Conservation (phyloP, 306 rosid species). For the Cercis canadensis region DNA sequence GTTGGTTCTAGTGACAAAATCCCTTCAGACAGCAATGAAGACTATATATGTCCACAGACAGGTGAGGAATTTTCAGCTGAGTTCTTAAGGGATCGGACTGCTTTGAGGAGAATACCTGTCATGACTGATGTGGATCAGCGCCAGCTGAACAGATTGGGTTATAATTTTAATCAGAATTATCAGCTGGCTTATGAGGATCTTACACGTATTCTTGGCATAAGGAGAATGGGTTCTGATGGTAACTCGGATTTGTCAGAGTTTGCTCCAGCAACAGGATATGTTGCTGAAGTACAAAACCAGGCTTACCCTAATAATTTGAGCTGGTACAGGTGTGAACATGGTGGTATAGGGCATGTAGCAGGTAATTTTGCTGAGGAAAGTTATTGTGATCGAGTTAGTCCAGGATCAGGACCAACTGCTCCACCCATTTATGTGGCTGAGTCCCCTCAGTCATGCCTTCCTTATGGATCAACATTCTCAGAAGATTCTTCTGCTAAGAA, state of each 20-base stretch:
- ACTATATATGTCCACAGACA: conserved; percentile 68
- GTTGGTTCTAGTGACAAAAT: conserved; percentile 39
- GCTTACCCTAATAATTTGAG: conserved; percentile 48
- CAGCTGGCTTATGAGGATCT: conserved; percentile 56
- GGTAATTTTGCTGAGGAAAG: conserved; percentile 46
- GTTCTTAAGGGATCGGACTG: conserved; percentile 73
- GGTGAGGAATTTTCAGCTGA: conserved; percentile 92
- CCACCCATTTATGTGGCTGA: conserved; percentile 46
- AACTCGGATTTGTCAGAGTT: conserved; percentile 56
- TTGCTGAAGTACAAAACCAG: conserved; percentile 57
- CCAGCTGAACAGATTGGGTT: conserved; percentile 49
- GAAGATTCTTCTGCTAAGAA: conserved; percentile 59
- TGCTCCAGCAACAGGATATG: conserved; percentile 45
- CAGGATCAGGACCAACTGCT: conserved; percentile 49
- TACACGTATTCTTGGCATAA: conserved; percentile 46
- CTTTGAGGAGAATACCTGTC: conserved; percentile 57
- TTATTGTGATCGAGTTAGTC: conserved; percentile 38
- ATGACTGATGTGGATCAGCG: conserved; percentile 49
- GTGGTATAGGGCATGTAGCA: conserved; percentile 51
- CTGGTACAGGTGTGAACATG: conserved; percentile 55
- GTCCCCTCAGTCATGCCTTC: conserved; percentile 59
- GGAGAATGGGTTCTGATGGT: conserved; percentile 53
- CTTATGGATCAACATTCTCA: conserved; percentile 49
- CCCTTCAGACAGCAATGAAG: conserved; percentile 39
- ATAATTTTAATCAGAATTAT: conserved; percentile 42